Evolutionary conservation across 371 early-diverging fungal species (phyloP).

Genomic region (Entomophthora muscae): DNA sequence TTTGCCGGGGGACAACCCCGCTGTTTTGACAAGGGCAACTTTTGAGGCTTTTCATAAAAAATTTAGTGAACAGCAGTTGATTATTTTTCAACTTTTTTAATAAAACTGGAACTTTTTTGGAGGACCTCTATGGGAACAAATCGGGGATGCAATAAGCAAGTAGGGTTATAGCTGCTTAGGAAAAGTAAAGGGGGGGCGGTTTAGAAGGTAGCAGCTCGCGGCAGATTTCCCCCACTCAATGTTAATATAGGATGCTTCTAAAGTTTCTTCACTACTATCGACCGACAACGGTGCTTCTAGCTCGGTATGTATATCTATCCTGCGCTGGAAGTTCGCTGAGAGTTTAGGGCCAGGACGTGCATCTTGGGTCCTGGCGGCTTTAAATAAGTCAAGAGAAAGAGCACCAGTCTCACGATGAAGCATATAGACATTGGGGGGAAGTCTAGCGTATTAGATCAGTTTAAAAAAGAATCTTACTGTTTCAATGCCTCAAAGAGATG

Average conservation of each 20-base stretch:
- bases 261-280: not conserved
- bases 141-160: too few species aligned
- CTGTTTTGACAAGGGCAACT: too few species aligned
- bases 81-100: too few species aligned
- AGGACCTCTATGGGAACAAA: too few species aligned
- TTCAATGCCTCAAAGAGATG: not conserved
- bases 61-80: too few species aligned
- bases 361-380: not conserved
- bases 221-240: not conserved
- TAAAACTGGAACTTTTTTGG: too few species aligned
- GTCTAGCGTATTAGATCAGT: not conserved
- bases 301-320: not conserved
- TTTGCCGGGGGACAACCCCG: too few species aligned
- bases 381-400: not conserved
- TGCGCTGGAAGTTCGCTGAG: not conserved
- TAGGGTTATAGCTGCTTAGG: too few species aligned
- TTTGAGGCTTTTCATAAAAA: too few species aligned
- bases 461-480: not conserved
- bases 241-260: not conserved
- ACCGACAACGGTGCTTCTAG: not conserved
- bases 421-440: not conserved
- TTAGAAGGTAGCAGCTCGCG: not conserved
- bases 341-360: not conserved
- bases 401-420: not conserved
- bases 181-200: not conserved